Percentiles rank a stretch among this genome's conserved stretches.
phyloP scores from a whole-genome alignment of 176 grass and related monocot species.

The Canna indica region DNA sequence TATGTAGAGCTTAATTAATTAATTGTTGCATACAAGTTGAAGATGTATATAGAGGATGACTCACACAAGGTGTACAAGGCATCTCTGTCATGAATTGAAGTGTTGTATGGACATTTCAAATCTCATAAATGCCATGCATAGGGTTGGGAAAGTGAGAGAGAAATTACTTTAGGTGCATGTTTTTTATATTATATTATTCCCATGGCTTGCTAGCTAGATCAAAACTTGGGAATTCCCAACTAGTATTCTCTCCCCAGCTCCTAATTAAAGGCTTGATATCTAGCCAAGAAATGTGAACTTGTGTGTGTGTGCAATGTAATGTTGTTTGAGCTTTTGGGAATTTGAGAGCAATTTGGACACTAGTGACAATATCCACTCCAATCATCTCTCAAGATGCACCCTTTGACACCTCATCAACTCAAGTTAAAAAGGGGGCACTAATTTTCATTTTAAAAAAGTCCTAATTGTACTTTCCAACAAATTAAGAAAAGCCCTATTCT shows the following conservation, averaged over 20 bases:
- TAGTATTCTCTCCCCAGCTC: not conserved
- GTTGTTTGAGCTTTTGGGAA: not conserved
- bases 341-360: not conserved
- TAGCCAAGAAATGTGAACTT: not conserved
- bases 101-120: slow-evolving; percentile 23
- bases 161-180: slow-evolving; percentile 25
- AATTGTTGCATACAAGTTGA: not conserved
- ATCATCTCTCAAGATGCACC: slow-evolving; percentile 11
- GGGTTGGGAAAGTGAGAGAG: slow-evolving; percentile 20
- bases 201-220: slow-evolving; percentile 12
- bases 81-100: slow-evolving; percentile 17
- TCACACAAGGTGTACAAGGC: not conserved
- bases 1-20: not conserved
- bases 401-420: no score
- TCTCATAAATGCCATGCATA: slow-evolving; percentile 55
- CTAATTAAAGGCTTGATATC: not conserved
- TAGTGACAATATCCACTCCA: slow-evolving; percentile 5
- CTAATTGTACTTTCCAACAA: slow-evolving; percentile 39
- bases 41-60: not conserved
- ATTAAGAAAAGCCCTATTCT: not conserved
- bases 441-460: no score
- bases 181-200: slow-evolving; percentile 20
- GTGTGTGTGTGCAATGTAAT: slow-evolving; percentile 17
- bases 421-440: no score
- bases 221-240: slow-evolving; percentile 30